These are phyloP conservation scores for Phaeosphaeriaceae sp. DNA, from an alignment of 2,329 filamentous ascomycete genomes.

Conservation along the genomic window DNA sequence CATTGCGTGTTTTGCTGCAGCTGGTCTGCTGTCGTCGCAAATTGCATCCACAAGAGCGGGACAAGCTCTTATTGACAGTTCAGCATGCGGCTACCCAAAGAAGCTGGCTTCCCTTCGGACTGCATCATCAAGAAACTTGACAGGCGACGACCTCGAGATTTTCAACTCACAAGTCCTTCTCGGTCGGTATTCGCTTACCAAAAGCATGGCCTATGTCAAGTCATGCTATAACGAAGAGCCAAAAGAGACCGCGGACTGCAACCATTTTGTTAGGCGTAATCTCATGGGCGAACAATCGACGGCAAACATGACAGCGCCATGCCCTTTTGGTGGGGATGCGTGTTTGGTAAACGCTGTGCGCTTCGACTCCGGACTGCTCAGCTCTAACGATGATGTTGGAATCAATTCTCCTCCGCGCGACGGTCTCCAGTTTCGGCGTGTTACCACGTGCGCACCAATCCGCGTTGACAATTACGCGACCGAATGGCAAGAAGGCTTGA, in stretches of 20 bases:
- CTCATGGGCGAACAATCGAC: conserved; percentile 18
- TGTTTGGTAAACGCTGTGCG: conserved; percentile 13
- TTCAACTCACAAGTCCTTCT: conserved; percentile 24
- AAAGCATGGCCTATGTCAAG: conserved; percentile 22
- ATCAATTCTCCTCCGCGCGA: conserved; percentile 22
- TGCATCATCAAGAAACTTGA: conserved; percentile 7
- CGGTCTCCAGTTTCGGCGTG: conserved; percentile 19
- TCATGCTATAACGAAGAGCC: conserved; percentile 20
- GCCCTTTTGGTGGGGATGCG: conserved; percentile 23
- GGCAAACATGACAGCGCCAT: conserved; percentile 15
- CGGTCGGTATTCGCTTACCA: conserved; percentile 22
- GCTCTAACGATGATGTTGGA: conserved; percentile 24
- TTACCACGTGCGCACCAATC: conserved; percentile 29
- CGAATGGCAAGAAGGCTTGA: conserved; percentile 16
- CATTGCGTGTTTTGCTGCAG: conserved; percentile 22
- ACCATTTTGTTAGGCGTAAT: conserved; percentile 17
- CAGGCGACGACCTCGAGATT: conserved; percentile 9
- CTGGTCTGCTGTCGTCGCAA: conserved; percentile 26
- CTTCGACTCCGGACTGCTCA: conserved; percentile 23
- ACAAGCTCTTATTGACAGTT: conserved; percentile 17
- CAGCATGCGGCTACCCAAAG: conserved; percentile 19
- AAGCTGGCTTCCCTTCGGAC: conserved; percentile 14
- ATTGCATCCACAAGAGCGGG: conserved; percentile 16
- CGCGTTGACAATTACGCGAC: conserved; percentile 20
- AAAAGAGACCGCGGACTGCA: conserved; percentile 13